Base-by-base conservation (phyloP, 2,329 filamentous ascomycete species). In the Rasamsonia emersonii region DNA sequence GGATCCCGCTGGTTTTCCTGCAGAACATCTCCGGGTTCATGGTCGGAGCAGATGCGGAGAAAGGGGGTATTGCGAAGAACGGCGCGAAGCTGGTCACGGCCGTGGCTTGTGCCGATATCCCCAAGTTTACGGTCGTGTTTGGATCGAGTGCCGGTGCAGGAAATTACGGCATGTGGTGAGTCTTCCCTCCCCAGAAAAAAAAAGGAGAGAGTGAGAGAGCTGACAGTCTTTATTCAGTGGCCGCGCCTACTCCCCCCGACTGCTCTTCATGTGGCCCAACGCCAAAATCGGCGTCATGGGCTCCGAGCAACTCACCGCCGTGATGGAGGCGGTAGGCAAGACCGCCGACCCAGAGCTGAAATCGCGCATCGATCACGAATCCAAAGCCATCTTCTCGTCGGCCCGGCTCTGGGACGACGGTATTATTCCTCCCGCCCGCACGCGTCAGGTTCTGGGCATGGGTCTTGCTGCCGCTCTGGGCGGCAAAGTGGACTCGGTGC, bases 21-120 rank as follows among this genome's bases (percentile, higher is more conserved):
- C 91, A 98, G 58, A 96, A 98, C 59, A 96, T 98, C 54, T 81
- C 79, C 4, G 91, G 91, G 25, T 98, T 98, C 73, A 98, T 98
- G 91, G 91, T 98, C 18, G 91, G 91, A 25, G 75, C 77, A 11
- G 85, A 91, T 49, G 86, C 89, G 0, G 91, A 98, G 63, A 81
- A 82, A 33, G 89, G 89, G 32, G 91, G 91, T 9, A 96, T 98
- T 47, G 91, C 91, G 33, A 96, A 96, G 70, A 93, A 96, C 52
- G 91, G 91, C 24, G 91, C 91, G 4, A 96, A 98, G 64, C 76
- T 98, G 11, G 91, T 96, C 17, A 93, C 86, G 3, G 91, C 89
- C 5, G 91, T 96, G 8, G 85, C 86, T 6, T 95, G 88, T 54
- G 88, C 89, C 3, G 77, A 91, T 44, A 89, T 96, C 24, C 89